Base-by-base conservation (phyloP, 106 monocot species). In the Allium fistulosum region DNA sequence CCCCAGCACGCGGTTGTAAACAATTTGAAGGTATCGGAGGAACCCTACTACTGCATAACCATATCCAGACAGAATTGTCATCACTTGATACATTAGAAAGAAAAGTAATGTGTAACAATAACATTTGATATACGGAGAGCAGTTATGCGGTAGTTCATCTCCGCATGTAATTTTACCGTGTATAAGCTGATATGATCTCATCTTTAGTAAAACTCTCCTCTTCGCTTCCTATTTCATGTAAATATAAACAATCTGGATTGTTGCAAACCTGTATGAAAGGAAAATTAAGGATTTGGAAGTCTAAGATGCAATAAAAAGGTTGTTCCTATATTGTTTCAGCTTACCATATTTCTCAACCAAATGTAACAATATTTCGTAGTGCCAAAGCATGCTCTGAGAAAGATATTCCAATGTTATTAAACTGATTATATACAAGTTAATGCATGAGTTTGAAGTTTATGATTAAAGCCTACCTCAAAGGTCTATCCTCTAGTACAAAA, bases 141-240 rank as follows among this genome's bases (percentile, higher is more conserved):
- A 49, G 27, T 17, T 17, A 4, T 12, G 53, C 7, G 11, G 13
- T 55, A 55, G 53, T 55, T 11, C 53, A 9, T 15, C 11, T 9
- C 11, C 49, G 13, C 26, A 67, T 15, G 18, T 10, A 16, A 49
- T 46, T 69, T 51, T 81, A 88, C 88, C 84, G 78, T 46, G 81
- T 84, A 59, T 88, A 81, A 57, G 84, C 78, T 65, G 88, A 84
- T 66, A 88, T 81, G 58, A 88, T 78, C 70, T 88, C 88, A 76
- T 88, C 88, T 78, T 88, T 88, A 13, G 83, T 88, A 63, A 88
- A 88, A 60, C 84, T 88, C 69, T 88, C 88, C 66, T 88, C 88
- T 68, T 88, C 81, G 71, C 63, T 81, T 67, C 88, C 88, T 74
- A 84, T 71, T 46, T 88, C 88, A 68, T 88, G 88, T 68, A 88